Conservation (phyloP, 2,329 filamentous ascomycete genomes). For the Bisporella sp. region DNA sequence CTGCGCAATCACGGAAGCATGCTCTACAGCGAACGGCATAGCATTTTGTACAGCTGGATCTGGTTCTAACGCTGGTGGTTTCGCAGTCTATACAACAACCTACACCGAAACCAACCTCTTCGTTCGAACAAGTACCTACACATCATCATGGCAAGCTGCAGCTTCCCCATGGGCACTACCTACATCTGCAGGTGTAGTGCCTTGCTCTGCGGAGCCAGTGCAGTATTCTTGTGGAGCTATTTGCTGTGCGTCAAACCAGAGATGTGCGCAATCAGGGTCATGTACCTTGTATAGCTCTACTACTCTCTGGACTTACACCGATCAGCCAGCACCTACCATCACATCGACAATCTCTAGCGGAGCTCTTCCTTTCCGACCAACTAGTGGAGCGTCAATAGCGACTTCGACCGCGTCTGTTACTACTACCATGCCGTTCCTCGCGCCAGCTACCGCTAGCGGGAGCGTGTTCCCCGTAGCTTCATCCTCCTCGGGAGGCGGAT, state of each 20-base stretch:
- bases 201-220: slow-evolving; percentile 44
- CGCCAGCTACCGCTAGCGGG: slow-evolving; percentile 46
- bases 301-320: slow-evolving; percentile 30
- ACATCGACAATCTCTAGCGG: slow-evolving; percentile 25
- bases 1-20: slow-evolving; percentile 41
- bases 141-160: slow-evolving; percentile 36
- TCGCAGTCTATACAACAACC: slow-evolving; percentile 33
- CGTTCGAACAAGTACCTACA: slow-evolving; percentile 53
- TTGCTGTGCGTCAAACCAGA: slow-evolving; percentile 65
- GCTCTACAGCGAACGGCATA: slow-evolving; percentile 37
- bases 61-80: slow-evolving; percentile 32
- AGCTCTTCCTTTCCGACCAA: slow-evolving; percentile 40
- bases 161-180: slow-evolving; percentile 12
- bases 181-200: not conserved
- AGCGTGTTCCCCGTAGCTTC: slow-evolving; percentile 17
- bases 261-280: slow-evolving; percentile 41
- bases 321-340: slow-evolving; percentile 5
- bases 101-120: slow-evolving; percentile 48
- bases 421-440: slow-evolving; percentile 39
- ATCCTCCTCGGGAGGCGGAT: slow-evolving; percentile 26
- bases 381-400: slow-evolving; percentile 43
- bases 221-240: slow-evolving; percentile 59
- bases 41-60: slow-evolving; percentile 25
- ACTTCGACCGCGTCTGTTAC: slow-evolving; percentile 46
- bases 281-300: slow-evolving; percentile 15